Base-by-base conservation (phyloP, 176 grass and related monocot species). In the Avena sativa region DNA sequence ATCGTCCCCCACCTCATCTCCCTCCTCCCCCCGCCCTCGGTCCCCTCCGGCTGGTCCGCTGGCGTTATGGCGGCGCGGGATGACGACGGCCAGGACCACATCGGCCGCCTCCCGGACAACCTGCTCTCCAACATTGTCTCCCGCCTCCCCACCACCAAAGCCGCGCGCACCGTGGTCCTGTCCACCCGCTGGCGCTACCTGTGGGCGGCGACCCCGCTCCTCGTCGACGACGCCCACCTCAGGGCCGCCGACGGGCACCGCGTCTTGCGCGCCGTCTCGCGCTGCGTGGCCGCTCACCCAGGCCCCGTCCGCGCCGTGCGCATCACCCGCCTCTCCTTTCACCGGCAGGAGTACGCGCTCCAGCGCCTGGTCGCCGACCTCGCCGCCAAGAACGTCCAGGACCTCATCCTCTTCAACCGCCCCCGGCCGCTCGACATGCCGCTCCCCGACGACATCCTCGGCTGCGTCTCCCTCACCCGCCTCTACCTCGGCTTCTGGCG, bases 301-400 rank as follows among this genome's bases (percentile, higher is more conserved):
- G 71, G 71, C 46, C 71, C 71, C 21, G 46, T 74, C 71, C 46
- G 12, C 12, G 71, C 46, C n/a, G 46, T 3, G 46, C 71, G 71
- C 71, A 8, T 74, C 71, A 74, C n/a, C 71, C n/a, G 71, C 71
- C 12, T 25, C 46, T 26, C 71, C 46, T 74, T 74, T 21, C 1
- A 50, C 46, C 46, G 1, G 12, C 71, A 74, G 46, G 71, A 74
- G 5, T 16, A 50, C 71, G 71, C 71, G 21, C 71, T 74, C 46
- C 43, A 50, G 71, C n/a, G 12, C 6, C 71, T 74, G 46, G 2
- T 74, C n/a, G 71, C 12, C 71, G 21, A 46, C 71, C 71, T 74
- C 71, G 71, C 71, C 71, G 71, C 71, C 71, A 74, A 74, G 71
- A 74, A 74, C 20, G 23, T 74, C n/a, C 71, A 74, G 71, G 71